phyloP scores from a whole-genome alignment of 2,329 filamentous ascomycete genomes.

The Ophiostoma quercus region DNA sequence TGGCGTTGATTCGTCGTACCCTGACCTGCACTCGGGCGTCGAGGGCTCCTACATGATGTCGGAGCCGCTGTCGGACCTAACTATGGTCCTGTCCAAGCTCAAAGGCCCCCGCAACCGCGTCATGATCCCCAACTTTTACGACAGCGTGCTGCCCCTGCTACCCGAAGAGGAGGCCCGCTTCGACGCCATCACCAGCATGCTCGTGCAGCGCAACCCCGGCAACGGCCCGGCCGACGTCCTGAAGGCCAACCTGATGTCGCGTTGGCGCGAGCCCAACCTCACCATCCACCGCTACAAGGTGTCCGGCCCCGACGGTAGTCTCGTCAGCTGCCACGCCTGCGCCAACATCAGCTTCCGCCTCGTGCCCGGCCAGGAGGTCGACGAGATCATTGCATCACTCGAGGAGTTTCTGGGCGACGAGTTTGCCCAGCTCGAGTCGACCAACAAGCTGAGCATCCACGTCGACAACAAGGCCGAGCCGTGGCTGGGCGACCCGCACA shows the following conservation, averaged over 20 bases:
- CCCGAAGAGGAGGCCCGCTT: slow-evolving; percentile 74
- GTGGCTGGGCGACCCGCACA: slow-evolving; percentile 88
- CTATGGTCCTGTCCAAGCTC: slow-evolving; percentile 72
- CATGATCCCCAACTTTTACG: slow-evolving; percentile 83
- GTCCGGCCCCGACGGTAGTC: slow-evolving; percentile 82
- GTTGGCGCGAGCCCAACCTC: slow-evolving; percentile 91
- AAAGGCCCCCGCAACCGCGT: slow-evolving; percentile 77
- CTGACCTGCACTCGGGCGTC: slow-evolving; percentile 93
- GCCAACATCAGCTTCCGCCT: slow-evolving; percentile 85
- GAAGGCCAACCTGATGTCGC: slow-evolving; percentile 79
- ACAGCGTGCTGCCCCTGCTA: slow-evolving; percentile 70
- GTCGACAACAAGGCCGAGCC: slow-evolving; percentile 94
- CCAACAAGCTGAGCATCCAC: slow-evolving; percentile 72
- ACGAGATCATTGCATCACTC: slow-evolving; percentile 65
- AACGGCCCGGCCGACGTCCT: slow-evolving; percentile 59
- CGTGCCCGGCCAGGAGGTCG: slow-evolving; percentile 86
- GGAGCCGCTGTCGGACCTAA: slow-evolving; percentile 87
- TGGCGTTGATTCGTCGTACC: slow-evolving; percentile 76
- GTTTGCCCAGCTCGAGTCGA: slow-evolving; percentile 69
- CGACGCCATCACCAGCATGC: slow-evolving; percentile 71
- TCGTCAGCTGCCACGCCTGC: slow-evolving; percentile 85
- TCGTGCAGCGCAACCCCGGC: slow-evolving; percentile 66
- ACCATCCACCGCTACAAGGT: slow-evolving; percentile 92
- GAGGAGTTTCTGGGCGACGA: slow-evolving; percentile 62
- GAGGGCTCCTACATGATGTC: slow-evolving; percentile 87